A percentile compares a stretch with the other conserved stretches of the same genome.
Conservation (phyloP, 2,329 filamentous ascomycete species). For the Diaporthe longicolla region DNA sequence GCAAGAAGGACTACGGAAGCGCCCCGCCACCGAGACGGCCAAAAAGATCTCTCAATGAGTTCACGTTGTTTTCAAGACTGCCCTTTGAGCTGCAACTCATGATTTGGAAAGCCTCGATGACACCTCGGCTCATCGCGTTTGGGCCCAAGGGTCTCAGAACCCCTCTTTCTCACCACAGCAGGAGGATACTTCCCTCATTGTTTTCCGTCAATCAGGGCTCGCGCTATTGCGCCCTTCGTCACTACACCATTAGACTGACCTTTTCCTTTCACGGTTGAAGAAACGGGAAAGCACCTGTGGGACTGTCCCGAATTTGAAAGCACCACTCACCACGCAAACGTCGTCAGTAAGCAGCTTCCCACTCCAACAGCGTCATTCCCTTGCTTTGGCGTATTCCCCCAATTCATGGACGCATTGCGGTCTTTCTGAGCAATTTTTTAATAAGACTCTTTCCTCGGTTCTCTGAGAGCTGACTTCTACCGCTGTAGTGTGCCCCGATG, state of each 20-base stretch:
- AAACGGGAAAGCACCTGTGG: no score
- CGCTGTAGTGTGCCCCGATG: not conserved
- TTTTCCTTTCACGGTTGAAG: not conserved
- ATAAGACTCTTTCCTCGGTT: no score
- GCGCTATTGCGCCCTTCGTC: not conserved
- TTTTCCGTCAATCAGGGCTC: not conserved
- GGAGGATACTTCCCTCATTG: not conserved
- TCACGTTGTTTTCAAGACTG: not conserved
- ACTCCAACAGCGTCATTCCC: no score
- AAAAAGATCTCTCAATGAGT: not conserved
- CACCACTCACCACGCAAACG: not conserved
- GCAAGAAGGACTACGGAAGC: constrained; percentile 5
- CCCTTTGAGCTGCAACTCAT: not conserved
- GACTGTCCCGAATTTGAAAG: no score
- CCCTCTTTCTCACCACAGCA: not conserved
- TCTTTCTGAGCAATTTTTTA: no score
- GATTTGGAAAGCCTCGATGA: not conserved
- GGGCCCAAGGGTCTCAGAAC: not conserved
- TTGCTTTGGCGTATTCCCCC: no score
- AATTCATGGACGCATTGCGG: no score
- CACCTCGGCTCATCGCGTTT: not conserved
- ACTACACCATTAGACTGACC: not conserved
- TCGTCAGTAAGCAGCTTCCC: not conserved
- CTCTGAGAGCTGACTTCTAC: no score
- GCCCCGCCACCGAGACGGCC: not conserved